Evolutionary conservation across 2,329 filamentous ascomycete species (phyloP).

Genomic region (Falciphora oryzae): DNA sequence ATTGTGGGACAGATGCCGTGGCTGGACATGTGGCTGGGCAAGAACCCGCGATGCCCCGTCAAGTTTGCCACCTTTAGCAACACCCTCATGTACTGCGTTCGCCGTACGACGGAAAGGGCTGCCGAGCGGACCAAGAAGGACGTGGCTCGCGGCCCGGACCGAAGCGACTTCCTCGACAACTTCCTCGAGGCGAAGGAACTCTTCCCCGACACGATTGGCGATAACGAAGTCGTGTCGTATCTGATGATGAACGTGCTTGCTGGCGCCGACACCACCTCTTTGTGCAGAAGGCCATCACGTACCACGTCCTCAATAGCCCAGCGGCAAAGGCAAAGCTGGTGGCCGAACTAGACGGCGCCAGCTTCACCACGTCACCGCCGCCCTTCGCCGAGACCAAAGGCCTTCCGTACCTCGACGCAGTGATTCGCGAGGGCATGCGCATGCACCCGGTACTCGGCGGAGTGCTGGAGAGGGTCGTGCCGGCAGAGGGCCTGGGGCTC

Average conservation of each 20-base stretch:
- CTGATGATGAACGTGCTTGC: conserved; percentile 28
- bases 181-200: conserved; percentile 32
- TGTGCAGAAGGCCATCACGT: conserved; percentile 21
- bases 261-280: conserved; percentile 26
- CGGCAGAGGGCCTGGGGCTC: conserved; percentile 21
- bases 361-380: not conserved
- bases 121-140: conserved; percentile 22
- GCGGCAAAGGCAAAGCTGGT: conserved; percentile 15
- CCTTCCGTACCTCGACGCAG: conserved; percentile 30
- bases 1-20: conserved; percentile 24
- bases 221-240: conserved; percentile 31
- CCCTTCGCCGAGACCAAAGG: conserved; percentile 12
- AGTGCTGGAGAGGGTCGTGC: conserved; percentile 21
- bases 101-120: not conserved
- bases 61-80: conserved; percentile 23
- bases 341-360: conserved; percentile 11
- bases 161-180: conserved; percentile 32
- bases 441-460: conserved; percentile 27
- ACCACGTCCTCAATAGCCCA: conserved; percentile 28
- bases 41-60: conserved; percentile 30
- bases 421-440: conserved; percentile 32
- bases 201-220: conserved; percentile 27
- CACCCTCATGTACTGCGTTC: conserved; percentile 21
- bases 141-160: conserved; percentile 17
- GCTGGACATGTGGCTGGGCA: conserved; percentile 30